Base-by-base conservation (phyloP, 345 rosid species). In the Citrus sp. region DNA sequence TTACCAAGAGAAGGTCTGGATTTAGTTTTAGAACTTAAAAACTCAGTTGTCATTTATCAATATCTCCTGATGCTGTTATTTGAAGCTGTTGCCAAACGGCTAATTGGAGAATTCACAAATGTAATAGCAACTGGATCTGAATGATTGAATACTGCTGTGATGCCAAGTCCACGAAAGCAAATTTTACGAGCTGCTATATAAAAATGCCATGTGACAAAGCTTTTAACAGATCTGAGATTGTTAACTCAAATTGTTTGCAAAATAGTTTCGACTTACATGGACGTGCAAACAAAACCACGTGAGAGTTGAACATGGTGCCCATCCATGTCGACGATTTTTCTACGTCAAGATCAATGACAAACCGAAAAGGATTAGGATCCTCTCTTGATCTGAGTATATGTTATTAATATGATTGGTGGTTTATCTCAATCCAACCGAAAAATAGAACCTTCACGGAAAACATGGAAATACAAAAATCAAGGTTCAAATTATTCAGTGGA, bases 11-110 rank as follows among this genome's bases (percentile, higher is more conserved):
- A 10, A 22, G 75, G 69, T 76, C 80, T 25, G 67, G 25, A 9
- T 83, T 83, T 68, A 65, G 75, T 42, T 61, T 77, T 61, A 67
- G 70, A 68, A 68, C 46, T 60, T 73, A 38, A 55, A 46, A 67
- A 30, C 38, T 25, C 67, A 25, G 25, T 35, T 72, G 58, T 18
- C 67, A 18, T 16, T 35, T 72, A 72, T n/a, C 35, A 42, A 2
- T 9, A 16, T 65, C 25, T 24, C 62, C 16, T 46, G 21, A 5
- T 28, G 70, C 14, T 13, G 70, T 46, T 6, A 12, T 46, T 28
- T 42, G 69, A 42, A 63, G 60, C 46, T 75, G 25, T 24, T 24
- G 16, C 25, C 54, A 34, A 37, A 9, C 13, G 13, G 18, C 24
- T 38, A 40, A 38, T 19, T 24, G 0, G 72, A 69, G n/a, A 24